Base-by-base conservation (phyloP, 495 filamentous ascomycete genomes). In the Bathelium albidoporum region DNA sequence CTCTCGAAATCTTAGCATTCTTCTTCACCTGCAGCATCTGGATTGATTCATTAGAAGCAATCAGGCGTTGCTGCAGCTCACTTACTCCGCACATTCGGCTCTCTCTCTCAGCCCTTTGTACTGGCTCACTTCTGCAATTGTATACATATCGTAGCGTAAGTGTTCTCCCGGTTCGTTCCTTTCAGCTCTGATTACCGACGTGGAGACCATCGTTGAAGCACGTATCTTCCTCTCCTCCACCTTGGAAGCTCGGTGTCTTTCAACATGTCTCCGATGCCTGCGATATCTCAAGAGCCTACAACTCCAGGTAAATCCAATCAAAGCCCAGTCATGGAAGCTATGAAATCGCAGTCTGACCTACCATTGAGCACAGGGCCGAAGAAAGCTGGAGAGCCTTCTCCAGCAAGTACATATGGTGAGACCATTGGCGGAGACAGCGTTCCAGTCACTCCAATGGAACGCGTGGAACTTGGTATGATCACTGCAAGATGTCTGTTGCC, bases 391-490 rank as follows among this genome's bases (percentile, higher is more conserved):
- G 45, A 63, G 10, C 26, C 61, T 12, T 63, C 61, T 1, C 43
- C 61, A 16, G 61, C 61, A 9, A 63, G 61, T 22, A 63, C 61
- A 3, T 63, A 63, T 53, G 43, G 61, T 18, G 61, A 63, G 2
- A 63, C 61, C 11, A 32, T 32, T 5, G 60, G 60, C 4, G 55
- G 55, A 31, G 39, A 62, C 22, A 62, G 60, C 24, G 59, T 61
- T 45, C 60, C 39, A 31, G 60, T 43, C 2, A 62, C 60, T 18
- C 60, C 60, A 10, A 16, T 52, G 12, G 55, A 36, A 16, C 10
- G 29, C 32, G 18, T 59, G 7, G 9, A 36, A 26, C 7, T 18
- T 59, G 28, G 32, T 36, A 59, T 32, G 55, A 1, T 9, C 16
- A 31, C 22, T 24, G 18, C 14, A 59, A 18, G n/a, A 24, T 36